Conservation (phyloP, 2,329 filamentous ascomycete species). For the Fusarium nisikadoi region DNA sequence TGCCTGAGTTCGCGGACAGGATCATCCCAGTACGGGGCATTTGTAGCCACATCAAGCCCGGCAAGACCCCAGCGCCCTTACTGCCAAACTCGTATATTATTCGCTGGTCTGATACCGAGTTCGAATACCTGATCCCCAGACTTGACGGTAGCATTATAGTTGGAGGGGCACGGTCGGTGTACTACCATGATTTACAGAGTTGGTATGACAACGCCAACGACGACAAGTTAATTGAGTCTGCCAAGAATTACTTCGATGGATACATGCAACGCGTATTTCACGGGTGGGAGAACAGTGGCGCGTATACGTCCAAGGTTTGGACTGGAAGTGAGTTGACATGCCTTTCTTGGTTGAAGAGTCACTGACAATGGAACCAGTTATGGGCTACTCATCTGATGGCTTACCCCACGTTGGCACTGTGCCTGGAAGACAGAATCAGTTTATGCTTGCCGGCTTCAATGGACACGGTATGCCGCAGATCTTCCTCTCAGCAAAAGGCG, state of each 20-base stretch:
- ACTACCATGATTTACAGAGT: background rate
- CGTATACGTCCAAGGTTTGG: slow-evolving; percentile 48
- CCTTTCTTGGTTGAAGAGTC: background rate
- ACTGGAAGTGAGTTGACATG: slow-evolving; percentile 36
- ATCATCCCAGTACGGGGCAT: slow-evolving; percentile 3
- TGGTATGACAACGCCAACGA: slow-evolving; percentile 6
- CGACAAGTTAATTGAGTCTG: background rate
- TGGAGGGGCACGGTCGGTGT: background rate
- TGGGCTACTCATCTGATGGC: slow-evolving; percentile 55
- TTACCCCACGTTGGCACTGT: slow-evolving; percentile 57
- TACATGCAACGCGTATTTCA: slow-evolving; percentile 60
- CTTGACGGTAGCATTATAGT: background rate
- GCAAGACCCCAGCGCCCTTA: background rate
- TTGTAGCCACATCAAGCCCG: background rate
- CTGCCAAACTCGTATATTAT: background rate
- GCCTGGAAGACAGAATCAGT: slow-evolving; percentile 43
- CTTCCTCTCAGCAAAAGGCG: slow-evolving; percentile 5
- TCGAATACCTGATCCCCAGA: slow-evolving; percentile 1
- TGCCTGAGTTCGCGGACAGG: background rate
- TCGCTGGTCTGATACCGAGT: slow-evolving; percentile 9
- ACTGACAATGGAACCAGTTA: slow-evolving; percentile 43
- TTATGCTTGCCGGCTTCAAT: background rate
- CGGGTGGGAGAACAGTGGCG: slow-evolving; percentile 59
- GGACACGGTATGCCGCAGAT: slow-evolving; percentile 60
- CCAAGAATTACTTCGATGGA: slow-evolving; percentile 53